Percentiles rank a stretch among this genome's conserved stretches.
phyloP scores from a whole-genome alignment of 2,329 filamentous ascomycete genomes.

The Colletotrichum nymphaeae region DNA sequence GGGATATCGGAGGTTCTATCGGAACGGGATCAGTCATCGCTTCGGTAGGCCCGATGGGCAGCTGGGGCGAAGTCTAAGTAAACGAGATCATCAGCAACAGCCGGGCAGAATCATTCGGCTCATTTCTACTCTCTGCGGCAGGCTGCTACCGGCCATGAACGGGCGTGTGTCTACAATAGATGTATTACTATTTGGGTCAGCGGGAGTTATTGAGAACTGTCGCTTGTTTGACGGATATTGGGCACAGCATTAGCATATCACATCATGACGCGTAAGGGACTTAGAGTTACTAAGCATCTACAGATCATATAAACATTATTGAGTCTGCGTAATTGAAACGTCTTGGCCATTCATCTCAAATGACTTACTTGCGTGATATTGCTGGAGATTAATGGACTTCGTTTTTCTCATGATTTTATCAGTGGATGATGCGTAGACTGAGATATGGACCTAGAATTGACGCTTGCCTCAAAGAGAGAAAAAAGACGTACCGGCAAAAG shows the following conservation, averaged over 20 bases:
- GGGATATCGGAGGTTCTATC: slow-evolving; percentile 87
- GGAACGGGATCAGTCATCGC: slow-evolving; percentile 80
- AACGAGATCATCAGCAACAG: not conserved
- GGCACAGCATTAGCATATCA: slow-evolving; percentile 22
- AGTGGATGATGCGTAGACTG: slow-evolving; percentile 13
- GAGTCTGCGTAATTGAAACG: not conserved
- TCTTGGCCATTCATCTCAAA: not conserved
- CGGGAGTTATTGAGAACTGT: slow-evolving; percentile 9
- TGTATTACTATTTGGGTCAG: slow-evolving; percentile 17
- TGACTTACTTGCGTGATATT: not conserved
- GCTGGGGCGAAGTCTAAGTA: slow-evolving; percentile 79
- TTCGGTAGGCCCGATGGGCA: slow-evolving; percentile 75
- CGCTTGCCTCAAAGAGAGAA: slow-evolving; percentile 7
- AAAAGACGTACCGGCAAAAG: slow-evolving; percentile 5
- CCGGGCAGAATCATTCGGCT: not conserved
- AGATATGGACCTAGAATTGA: not conserved
- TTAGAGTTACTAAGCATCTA: slow-evolving; percentile 19
- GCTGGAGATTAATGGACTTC: not conserved
- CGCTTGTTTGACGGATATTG: not conserved
- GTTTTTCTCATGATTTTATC: not conserved
- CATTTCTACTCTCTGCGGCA: not conserved
- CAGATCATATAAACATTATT: slow-evolving; percentile 4
- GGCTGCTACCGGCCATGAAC: not conserved
- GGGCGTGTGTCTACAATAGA: slow-evolving; percentile 11
- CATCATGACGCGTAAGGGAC: slow-evolving; percentile 1